Base-by-base conservation (phyloP, 768 basidiomycete species). In the Rhodotorula graminis region DNA sequence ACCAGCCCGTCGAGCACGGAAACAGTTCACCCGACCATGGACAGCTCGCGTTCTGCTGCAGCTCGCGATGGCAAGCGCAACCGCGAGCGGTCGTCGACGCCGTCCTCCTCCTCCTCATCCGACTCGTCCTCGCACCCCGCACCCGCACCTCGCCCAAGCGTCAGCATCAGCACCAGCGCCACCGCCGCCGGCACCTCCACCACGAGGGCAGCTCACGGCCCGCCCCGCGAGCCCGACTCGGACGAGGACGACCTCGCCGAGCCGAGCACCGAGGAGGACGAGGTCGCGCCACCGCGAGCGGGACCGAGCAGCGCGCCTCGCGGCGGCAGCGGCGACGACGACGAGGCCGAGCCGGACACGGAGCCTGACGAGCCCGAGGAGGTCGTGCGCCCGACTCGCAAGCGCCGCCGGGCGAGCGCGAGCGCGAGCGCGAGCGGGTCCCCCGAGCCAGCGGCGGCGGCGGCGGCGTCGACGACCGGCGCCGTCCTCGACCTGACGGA, bases 401-500 rank as follows among this genome's bases (percentile, higher is more conserved):
- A 6, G 4, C 29, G 55, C 29, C 10, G 15, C 29, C 29, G 8
- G 4, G 29, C 18, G 47, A 8, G 47, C 47, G 47, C 33, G 21
- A 8, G 47, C 47, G 47, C 33, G 21, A 37, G 37, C 37, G 9
- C 37, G 37, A 37, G 37, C 37, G 37, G 37, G 37, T 37, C 37
- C 37, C 5, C 37, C 4, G 37, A 37, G 37, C 37, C 37, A 25
- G 12, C 58, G 19, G 23, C 37, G 23, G 12, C 18, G 33, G 33
- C 31, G 11, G 18, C 44, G 44, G 44, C 44, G 27, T 12, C n/a
- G 18, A 4, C 9, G 25, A 1, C 49, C 69, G 2, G 62, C 47
- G 11, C 3, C 25, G 61, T 71, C 1, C 70, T 71, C 61, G 70
- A 71, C 47, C 47, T 71, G 16, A 71, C 70, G 16, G 70, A 71